Evolutionary conservation across 345 rosid genomes (phyloP).

Genomic region (Heritiera fomes): DNA sequence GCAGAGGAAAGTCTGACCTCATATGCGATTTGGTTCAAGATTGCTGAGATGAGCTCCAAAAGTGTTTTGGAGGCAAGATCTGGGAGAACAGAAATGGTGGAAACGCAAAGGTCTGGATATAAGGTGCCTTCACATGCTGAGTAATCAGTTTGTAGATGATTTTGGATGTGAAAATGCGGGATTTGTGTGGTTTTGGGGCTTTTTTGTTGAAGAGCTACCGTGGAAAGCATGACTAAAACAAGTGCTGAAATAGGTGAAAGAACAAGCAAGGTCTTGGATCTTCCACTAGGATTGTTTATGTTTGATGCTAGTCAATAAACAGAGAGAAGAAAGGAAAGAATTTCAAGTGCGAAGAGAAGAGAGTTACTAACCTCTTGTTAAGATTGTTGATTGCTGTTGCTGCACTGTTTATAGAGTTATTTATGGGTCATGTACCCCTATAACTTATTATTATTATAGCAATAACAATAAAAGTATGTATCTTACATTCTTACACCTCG

Average conservation of each 20-base stretch:
- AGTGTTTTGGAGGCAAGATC: constrained; percentile 41
- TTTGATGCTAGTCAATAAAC: constrained; percentile 10
- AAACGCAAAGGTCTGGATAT: constrained; percentile 61
- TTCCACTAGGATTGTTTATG: constrained; percentile 23
- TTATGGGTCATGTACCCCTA: too few species aligned
- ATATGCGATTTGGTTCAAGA: constrained; percentile 49
- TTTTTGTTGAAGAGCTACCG: background rate
- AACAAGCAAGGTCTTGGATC: constrained; percentile 20
- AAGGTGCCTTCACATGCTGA: constrained; percentile 51
- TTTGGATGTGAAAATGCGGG: constrained; percentile 29
- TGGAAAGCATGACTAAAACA: constrained; percentile 18
- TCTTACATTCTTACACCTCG: background rate
- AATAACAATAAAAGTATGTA: too few species aligned
- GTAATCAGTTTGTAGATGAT: constrained; percentile 34
- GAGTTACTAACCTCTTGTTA: background rate
- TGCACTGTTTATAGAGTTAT: background rate
- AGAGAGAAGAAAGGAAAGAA: background rate
- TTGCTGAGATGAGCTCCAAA: constrained; percentile 45
- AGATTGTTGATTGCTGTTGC: background rate
- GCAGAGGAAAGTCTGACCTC: constrained; percentile 44
- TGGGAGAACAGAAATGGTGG: constrained; percentile 49
- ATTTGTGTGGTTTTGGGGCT: constrained; percentile 19
- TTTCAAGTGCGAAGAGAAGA: background rate
- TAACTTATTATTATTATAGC: too few species aligned
- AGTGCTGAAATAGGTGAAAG: constrained; percentile 30